Evolutionary conservation across 768 basidiomycete genomes (phyloP), one percentile per base, ranked within the genome.

Genomic region (Tubosaeta sp.): DNA sequence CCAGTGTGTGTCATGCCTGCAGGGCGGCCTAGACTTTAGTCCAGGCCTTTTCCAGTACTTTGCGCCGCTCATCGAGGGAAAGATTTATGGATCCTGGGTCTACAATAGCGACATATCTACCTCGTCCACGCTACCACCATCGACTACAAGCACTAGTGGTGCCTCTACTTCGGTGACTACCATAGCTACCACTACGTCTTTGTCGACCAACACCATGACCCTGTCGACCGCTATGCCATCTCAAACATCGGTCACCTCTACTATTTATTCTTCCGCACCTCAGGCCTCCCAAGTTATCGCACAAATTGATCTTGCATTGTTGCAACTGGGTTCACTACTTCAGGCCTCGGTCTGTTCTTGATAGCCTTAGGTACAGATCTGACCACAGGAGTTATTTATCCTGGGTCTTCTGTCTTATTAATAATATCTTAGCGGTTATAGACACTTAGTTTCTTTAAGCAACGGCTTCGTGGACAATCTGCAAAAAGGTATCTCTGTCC

Each of bases 1-100:
- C 3, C 27, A 77, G 77, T 79, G 78, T 58, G 53, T 53, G 21
- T 63, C 62, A 5, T 79, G 79, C 64, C 47, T 60, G 0, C 43
- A 32, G 3, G 71, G 70, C 32, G 74, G 70, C 38, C 70, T 83
- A 18, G 81, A 82, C 59, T 56, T 80, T 18, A 75, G 74, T 7
- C 55, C 62, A 1, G 71, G 69, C 14, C 72, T 83, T n/a, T 81
- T 80, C 58, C 4, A 61, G 3, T 64, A 60, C 57, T 74, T 80
- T 48, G 77, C 65, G 1, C 53, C 65, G 19, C 42, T 63, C 12
- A 45, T 39, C 14, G 47, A 56, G 6, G 78, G 78, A 31, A 63
- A 69, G 13, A 47, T 80, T 19, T 49, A 63, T 22, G 74, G 75
- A 2, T 53, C 57, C 3, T 82, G 81, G 80, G 53, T 46, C 13